phyloP scores from a whole-genome alignment of 306 rosid genomes.

The Leucaena leucocephala region DNA sequence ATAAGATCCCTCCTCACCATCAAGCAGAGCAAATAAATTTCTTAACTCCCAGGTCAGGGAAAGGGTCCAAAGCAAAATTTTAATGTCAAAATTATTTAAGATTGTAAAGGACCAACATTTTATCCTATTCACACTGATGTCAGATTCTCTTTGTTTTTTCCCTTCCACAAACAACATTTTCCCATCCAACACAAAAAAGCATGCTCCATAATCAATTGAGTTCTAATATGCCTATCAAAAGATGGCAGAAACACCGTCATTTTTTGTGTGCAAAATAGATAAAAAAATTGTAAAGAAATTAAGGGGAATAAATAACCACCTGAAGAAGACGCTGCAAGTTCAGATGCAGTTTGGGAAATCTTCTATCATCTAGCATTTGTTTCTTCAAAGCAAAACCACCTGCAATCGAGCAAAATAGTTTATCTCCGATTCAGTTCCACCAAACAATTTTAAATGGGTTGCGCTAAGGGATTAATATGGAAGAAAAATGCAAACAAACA shows the following conservation, averaged over 20 bases:
- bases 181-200: slow-evolving; percentile 13
- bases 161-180: slow-evolving; percentile 2
- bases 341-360: slow-evolving; percentile 94
- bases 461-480: not conserved
- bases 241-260: not conserved
- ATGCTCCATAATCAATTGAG: slow-evolving; percentile 9
- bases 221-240: not conserved
- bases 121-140: slow-evolving; percentile 1
- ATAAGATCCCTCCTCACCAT: slow-evolving; percentile 12
- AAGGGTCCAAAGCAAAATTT: not conserved
- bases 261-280: not conserved
- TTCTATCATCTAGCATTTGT: slow-evolving; percentile 96
- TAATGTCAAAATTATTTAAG: not conserved
- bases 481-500: slow-evolving; percentile 24
- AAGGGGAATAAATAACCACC: slow-evolving; percentile 50
- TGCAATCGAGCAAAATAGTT: slow-evolving; percentile 40
- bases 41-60: not conserved
- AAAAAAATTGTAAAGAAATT: not conserved
- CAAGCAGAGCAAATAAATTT: not conserved
- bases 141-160: not conserved
- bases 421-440: slow-evolving; percentile 18
- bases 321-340: slow-evolving; percentile 93
- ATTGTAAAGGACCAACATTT: not conserved
- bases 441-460: not conserved
- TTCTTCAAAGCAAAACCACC: slow-evolving; percentile 89